Conservation (phyloP, 2,329 filamentous ascomycete genomes). For the Cordyceps militaris region DNA sequence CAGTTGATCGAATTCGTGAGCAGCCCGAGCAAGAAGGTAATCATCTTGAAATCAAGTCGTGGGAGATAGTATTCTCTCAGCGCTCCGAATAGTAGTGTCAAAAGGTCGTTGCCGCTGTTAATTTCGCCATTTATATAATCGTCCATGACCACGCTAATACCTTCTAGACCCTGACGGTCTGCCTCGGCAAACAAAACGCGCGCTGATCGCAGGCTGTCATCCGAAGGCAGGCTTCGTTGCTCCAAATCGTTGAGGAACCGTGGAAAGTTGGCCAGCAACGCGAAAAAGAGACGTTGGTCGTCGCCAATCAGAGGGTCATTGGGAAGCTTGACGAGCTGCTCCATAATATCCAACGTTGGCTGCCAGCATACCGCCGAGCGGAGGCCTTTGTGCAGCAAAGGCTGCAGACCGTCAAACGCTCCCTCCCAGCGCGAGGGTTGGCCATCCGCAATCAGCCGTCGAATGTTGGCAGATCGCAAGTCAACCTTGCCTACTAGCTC, state of each 20-base stretch:
- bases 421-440: conserved; percentile 86
- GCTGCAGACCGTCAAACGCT: conserved; percentile 76
- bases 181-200: conserved; percentile 65
- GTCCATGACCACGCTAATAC: conserved; percentile 62
- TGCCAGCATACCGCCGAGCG: conserved; percentile 79
- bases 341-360: conserved; percentile 67
- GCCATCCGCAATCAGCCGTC: conserved; percentile 66
- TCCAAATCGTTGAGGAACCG: conserved; percentile 77
- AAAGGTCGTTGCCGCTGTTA: conserved; percentile 65
- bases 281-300: conserved; percentile 74
- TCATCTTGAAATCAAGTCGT: conserved; percentile 70
- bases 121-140: conserved; percentile 63
- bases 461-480: conserved; percentile 60
- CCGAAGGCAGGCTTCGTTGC: conserved; percentile 44
- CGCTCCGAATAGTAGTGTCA: conserved; percentile 64
- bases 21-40: conserved; percentile 86
- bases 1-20: conserved; percentile 82
- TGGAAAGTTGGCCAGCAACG: conserved; percentile 85
- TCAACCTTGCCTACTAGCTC: conserved; percentile 80
- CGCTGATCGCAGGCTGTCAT: conserved; percentile 54
- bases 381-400: conserved; percentile 83
- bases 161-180: conserved; percentile 60
- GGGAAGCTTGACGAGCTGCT: conserved; percentile 71
- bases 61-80: conserved; percentile 76
- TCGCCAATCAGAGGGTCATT: conserved; percentile 76